Evolutionary conservation across 768 basidiomycete species (phyloP), one percentile per base, ranked within the genome.

Genomic region (Calocybe cyanea): DNA sequence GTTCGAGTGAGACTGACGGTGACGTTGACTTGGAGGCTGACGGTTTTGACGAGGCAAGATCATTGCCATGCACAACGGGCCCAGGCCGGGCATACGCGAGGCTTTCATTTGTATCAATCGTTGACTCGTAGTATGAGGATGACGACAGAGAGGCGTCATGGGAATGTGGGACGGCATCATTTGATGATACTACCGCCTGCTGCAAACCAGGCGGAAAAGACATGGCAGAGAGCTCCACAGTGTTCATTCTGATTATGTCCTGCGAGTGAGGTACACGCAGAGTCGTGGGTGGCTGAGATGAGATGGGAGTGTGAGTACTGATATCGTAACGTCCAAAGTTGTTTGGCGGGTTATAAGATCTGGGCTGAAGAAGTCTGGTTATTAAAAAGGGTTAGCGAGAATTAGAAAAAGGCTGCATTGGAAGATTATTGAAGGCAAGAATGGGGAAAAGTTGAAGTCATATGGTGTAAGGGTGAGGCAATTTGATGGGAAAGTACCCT

Each of bases 211-310:
- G 51, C 13, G 73, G 62, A 45, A 70, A 61, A 3, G 74, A 64
- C 60, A 81, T 73, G 43, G 66, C 69, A 14, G 85, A 85, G 2
- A 90, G 69, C 41, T 82, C 71, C 58, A 89, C 72, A 0, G 87
- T 88, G 51, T 67, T 73, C 25, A 77, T 69, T 14, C 87, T 79
- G 49, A 89, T 90, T 21, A 73, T 70, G 51, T 75, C 75, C 51
- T 80, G 81, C 1, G 80, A 79, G 54, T 81, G 85, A 7, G 76
- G 68, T 7, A 60, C 40, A 13, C 48, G 51, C 1, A 52, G 55
- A 0, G 57, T 30, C 10, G 39, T 18, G 24, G 32, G 33, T 30
- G 38, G 45, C 9, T 51, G 51, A 38, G 30, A 31, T 7, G 43
- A 48, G 37, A 31, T n/a, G 42, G 45, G n/a, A n/a, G n/a, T n/a